Percentiles rank a stretch among this genome's conserved stretches.
phyloP scores from a whole-genome alignment of 202 grass and related monocot species.

The Musa balbisiana region DNA sequence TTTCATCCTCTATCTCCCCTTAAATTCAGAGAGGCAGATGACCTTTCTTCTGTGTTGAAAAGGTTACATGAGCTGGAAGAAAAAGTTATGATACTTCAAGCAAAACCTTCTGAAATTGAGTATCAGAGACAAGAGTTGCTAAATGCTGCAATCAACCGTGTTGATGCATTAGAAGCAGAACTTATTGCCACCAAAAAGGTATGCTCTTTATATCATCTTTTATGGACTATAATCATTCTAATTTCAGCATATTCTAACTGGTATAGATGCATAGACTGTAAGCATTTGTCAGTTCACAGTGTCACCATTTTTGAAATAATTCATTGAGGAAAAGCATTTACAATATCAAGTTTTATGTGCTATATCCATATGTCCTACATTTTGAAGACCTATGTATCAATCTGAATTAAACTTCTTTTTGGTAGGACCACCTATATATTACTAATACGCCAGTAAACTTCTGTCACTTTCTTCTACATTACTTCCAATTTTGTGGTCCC shows the following conservation, averaged over 20 bases:
- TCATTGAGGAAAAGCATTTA: too few relatives aligned
- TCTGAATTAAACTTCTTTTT: too few relatives aligned
- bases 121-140: slow-evolving; percentile 66
- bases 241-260: background rate
- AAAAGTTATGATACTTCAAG: slow-evolving; percentile 46
- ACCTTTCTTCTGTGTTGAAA: slow-evolving; percentile 35
- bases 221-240: background rate
- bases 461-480: too few relatives aligned
- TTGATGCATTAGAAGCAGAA: slow-evolving; percentile 84
- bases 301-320: too few relatives aligned
- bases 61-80: slow-evolving; percentile 66
- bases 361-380: too few relatives aligned
- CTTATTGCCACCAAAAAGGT: slow-evolving; percentile 89
- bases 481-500: too few relatives aligned
- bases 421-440: too few relatives aligned
- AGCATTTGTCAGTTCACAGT: too few relatives aligned
- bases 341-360: too few relatives aligned
- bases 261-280: background rate
- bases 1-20: slow-evolving; percentile 69
- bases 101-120: slow-evolving; percentile 61
- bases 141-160: slow-evolving; percentile 38
- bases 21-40: slow-evolving; percentile 23
- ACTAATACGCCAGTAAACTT: too few relatives aligned
- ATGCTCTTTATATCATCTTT: slow-evolving; percentile 5
- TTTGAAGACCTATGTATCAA: too few relatives aligned